Evolutionary conservation across 2,329 filamentous ascomycete genomes (phyloP), one percentile per base, ranked within the genome.

Genomic region (Hypoxylon sp.): DNA sequence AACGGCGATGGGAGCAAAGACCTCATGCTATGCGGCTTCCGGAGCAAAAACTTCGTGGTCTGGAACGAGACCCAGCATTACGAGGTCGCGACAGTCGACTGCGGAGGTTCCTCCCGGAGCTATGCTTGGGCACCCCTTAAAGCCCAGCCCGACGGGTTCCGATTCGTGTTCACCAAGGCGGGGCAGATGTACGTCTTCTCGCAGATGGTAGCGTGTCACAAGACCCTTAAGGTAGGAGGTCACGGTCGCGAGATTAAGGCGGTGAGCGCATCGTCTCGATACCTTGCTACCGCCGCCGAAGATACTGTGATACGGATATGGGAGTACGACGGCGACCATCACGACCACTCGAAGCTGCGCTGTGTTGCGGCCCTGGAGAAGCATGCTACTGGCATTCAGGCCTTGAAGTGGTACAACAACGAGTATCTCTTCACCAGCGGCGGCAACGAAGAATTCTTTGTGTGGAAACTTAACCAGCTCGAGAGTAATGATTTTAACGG

Each of bases 401-500:
- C 90, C 66, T 81, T 97, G 0, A 85, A 85, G 64, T 98, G 93
- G 92, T 88, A 91, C 1, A 84, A 87, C 48, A 87, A 90, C 1
- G 77, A 82, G 0, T 91, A 90, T 71, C 85, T 99, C 2, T 91
- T 98, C 76, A 97, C 92, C 69, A 94, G 93, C 73, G 93, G 88
- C 5, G 96, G 94, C 0, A 90, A 89, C 65, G 95, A 97, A 76
- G 95, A 99, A 78, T 91, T 98, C 68, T 95, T 90, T 72, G 85
- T 94, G 9, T 99, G 96, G 95, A 85, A 87, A 41, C 78, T 95
- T 32, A 82, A 81, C 48, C 74, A 75, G 9, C 76, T 91, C 5
- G 82, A 88, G 25, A 81, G 83, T 1, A 79, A 75, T 39, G 60
- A 67, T 11, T 83, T 84, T 52, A 70, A 71, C 12, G 83, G 84